phyloP scores from a whole-genome alignment of 805 yeast species.

The Cyberlindnera americana region DNA sequence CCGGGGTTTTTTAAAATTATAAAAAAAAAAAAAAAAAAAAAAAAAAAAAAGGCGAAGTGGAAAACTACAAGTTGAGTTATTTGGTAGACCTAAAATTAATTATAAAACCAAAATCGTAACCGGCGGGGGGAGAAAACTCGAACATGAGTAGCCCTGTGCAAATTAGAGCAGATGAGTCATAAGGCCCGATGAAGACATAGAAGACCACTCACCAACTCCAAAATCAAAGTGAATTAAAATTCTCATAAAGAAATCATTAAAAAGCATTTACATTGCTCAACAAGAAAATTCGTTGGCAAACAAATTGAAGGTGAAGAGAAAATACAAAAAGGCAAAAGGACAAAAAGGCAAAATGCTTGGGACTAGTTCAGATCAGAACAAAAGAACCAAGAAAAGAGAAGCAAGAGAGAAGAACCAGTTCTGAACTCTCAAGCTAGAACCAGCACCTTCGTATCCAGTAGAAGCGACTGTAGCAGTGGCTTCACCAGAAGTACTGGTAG shows the following conservation, averaged over 20 bases:
- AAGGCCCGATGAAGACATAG: neutral
- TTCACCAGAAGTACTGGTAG: neutral
- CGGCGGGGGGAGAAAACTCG: neutral
- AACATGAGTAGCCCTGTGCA: neutral
- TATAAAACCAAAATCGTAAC: neutral
- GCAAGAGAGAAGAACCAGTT: neutral
- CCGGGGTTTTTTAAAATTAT: neutral
- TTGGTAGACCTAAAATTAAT: too few relatives aligned
- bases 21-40: neutral
- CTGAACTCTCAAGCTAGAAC: neutral
- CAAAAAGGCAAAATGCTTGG: neutral
- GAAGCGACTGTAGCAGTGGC: neutral
- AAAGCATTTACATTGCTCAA: neutral
- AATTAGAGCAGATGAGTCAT: neutral
- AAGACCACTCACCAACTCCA: neutral
- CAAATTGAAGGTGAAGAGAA: neutral
- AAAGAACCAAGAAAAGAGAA: constrained; percentile 1
- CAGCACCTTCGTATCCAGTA: neutral
- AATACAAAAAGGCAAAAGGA: neutral
- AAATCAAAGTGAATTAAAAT: neutral
- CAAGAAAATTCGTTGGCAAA: neutral
- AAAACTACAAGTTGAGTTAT: too few relatives aligned
- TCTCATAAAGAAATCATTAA: neutral
- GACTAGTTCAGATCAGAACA: neutral
- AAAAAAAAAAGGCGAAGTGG: neutral